Percentiles rank a stretch among this genome's conserved stretches.
phyloP scores from a whole-genome alignment of 192 early-diverging fungal species.

The Linnemannia elongata region DNA sequence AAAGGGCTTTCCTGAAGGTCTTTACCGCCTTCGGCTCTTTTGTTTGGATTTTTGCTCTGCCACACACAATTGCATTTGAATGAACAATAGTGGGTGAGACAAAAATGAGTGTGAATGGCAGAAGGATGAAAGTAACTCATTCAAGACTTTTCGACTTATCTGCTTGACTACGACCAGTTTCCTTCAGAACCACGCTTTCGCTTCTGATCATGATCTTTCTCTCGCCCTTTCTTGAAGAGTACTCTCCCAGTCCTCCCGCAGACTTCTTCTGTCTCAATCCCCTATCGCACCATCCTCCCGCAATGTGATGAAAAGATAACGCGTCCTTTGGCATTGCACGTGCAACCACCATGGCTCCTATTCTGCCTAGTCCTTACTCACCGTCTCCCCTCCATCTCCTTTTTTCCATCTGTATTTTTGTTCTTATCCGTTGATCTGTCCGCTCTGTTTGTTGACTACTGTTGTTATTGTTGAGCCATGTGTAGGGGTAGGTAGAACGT shows the following conservation, averaged over 20 bases:
- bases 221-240: background rate
- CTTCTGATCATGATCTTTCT: background rate
- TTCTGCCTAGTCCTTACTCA: background rate
- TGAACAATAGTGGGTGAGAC: no score
- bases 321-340: background rate
- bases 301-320: background rate
- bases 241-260: background rate
- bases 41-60: no score
- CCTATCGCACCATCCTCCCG: background rate
- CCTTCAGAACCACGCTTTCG: no score
- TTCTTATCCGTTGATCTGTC: background rate
- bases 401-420: background rate
- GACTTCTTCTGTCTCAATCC: background rate
- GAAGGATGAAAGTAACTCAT: no score
- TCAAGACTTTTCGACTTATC: no score
- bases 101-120: no score
- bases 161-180: no score
- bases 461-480: background rate
- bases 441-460: background rate
- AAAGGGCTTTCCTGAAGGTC: no score
- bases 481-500: background rate
- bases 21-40: no score
- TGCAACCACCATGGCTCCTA: background rate
- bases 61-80: no score
- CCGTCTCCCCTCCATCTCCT: background rate